Conservation (phyloP, 2,329 filamentous ascomycete species). For the Aureobasidium sp. region DNA sequence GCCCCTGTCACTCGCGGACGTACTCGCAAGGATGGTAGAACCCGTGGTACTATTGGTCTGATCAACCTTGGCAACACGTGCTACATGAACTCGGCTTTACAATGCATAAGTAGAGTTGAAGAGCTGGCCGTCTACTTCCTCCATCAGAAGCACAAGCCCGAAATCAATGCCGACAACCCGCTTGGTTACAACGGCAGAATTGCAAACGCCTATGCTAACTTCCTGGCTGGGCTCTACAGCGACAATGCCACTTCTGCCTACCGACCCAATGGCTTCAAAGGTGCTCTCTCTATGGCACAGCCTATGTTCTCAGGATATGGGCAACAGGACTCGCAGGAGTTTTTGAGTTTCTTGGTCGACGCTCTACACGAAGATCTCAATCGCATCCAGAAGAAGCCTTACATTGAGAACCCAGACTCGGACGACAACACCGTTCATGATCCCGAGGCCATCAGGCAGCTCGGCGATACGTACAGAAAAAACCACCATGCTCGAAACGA, state of each 20-base stretch:
- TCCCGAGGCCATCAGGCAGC: conserved; percentile 66
- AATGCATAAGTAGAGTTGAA: conserved; percentile 88
- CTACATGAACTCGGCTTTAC: conserved; percentile 97
- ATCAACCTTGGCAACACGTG: conserved; percentile 94
- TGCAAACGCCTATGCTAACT: conserved; percentile 69
- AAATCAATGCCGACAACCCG: conserved; percentile 79
- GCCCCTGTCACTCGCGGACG: conserved; percentile 63
- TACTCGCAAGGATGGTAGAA: conserved; percentile 58
- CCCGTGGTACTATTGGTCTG: conserved; percentile 70
- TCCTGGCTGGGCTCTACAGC: conserved; percentile 72
- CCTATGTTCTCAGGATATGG: conserved; percentile 87
- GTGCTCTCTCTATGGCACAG: conserved; percentile 68
- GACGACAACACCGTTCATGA: conserved; percentile 92
- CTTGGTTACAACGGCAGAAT: conserved; percentile 80
- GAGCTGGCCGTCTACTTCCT: conserved; percentile 92
- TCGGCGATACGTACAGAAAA: conserved; percentile 82
- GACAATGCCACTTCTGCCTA: conserved; percentile 59
- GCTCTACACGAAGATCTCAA: conserved; percentile 93
- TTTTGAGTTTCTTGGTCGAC: conserved; percentile 88
- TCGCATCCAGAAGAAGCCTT: conserved; percentile 88
- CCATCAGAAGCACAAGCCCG: conserved; percentile 58
- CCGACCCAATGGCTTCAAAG: conserved; percentile 74
- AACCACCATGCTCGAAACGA: conserved; percentile 91
- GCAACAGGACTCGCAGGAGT: conserved; percentile 96
- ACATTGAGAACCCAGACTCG: conserved; percentile 94